phyloP scores from a whole-genome alignment of 345 rosid species.

The Xanthoceras sorbifolium region DNA sequence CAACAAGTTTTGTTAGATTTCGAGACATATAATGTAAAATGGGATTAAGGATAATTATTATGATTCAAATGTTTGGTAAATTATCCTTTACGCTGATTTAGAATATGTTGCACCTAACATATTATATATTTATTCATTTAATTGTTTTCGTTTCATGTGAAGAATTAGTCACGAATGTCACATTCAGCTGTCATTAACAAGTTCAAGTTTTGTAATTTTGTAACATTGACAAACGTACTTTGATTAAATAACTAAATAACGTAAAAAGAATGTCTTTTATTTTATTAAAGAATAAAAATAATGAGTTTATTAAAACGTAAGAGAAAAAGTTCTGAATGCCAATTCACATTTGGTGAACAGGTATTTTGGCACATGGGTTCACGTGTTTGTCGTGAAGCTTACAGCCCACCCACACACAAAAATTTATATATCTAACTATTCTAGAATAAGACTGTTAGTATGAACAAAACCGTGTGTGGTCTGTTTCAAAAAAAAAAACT shows the following conservation, averaged over 20 bases:
- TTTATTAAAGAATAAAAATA: not conserved
- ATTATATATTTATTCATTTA: too few species aligned
- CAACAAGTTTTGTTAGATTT: too few species aligned
- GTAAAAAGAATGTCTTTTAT: not conserved
- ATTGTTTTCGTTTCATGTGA: not conserved
- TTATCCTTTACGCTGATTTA: too few species aligned
- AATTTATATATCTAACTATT: not conserved
- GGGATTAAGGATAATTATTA: too few species aligned
- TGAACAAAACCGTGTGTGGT: too few species aligned
- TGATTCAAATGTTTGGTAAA: too few species aligned
- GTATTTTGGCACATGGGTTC: conserved; percentile 24
- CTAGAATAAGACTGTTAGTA: not conserved
- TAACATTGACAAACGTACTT: not conserved
- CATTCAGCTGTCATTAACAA: not conserved
- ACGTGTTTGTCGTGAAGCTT: conserved; percentile 13
- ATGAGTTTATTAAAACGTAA: not conserved
- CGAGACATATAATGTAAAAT: too few species aligned
- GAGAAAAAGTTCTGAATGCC: not conserved
- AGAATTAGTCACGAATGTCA: not conserved
- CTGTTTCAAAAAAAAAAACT: too few species aligned
- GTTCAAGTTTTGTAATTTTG: not conserved
- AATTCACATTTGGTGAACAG: conserved; percentile 10
- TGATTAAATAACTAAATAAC: not conserved
- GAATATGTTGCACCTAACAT: too few species aligned
- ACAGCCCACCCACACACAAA: not conserved